These are phyloP conservation scores for Alternaria longipes DNA, from an alignment of 2,329 filamentous ascomycete genomes.

Conservation along the genomic window DNA sequence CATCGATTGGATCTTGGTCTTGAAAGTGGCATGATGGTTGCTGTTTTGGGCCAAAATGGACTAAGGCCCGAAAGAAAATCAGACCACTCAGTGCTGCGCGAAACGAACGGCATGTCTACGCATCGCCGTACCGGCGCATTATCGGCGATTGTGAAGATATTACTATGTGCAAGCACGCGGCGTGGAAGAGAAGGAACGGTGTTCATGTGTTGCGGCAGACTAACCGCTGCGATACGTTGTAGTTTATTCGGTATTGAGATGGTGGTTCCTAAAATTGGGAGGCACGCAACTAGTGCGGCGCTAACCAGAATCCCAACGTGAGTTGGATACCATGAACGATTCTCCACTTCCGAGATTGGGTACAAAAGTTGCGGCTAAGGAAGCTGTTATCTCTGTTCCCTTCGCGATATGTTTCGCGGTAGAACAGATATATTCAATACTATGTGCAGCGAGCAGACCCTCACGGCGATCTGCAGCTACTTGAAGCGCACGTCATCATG, in stretches of 20 bases:
- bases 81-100: slow-evolving; percentile 22
- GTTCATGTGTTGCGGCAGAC: background rate
- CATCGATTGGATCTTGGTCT: background rate
- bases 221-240: background rate
- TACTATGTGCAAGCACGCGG: background rate
- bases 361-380: background rate
- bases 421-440: background rate
- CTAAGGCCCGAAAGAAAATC: slow-evolving; percentile 27
- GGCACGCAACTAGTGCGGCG: background rate
- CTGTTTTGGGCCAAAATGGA: slow-evolving; percentile 27
- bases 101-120: slow-evolving; percentile 28
- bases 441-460: background rate
- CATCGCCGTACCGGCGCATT: background rate
- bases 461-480: background rate
- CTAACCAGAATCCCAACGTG: background rate
- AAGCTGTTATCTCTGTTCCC: background rate
- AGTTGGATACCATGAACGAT: background rate
- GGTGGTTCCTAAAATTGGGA: background rate
- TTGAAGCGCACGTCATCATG: slow-evolving; percentile 1
- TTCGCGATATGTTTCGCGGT: background rate
- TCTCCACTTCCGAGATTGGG: background rate
- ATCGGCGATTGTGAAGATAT: background rate
- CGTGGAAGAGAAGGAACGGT: background rate
- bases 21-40: slow-evolving; percentile 36
- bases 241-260: background rate